Base-by-base conservation (phyloP, 2,329 filamentous ascomycete genomes). In the Byssothecium circinans region DNA sequence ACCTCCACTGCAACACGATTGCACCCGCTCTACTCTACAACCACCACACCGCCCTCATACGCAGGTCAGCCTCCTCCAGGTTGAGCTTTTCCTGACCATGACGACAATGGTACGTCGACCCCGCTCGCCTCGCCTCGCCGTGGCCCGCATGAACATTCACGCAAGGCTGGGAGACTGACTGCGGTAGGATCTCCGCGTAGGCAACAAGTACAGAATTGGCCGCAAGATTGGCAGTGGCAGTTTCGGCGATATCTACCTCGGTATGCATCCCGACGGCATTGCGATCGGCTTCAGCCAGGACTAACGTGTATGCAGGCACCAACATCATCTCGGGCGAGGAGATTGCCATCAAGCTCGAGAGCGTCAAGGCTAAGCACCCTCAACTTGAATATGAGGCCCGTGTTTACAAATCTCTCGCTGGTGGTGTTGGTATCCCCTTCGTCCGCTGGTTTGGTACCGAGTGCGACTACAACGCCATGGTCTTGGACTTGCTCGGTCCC, bases 401-500 rank as follows among this genome's bases (percentile, higher is more conserved):
- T 64, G 92, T 97, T 65, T 92, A 86, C 81, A 87, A 86, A 70
- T 86, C 83, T 19, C 88, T 99, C 43, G 94, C 94, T 47, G 94
- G 94, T 60, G 94, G 94, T 73, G 94, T 97, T 63, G 94, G 94
- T 52, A 99, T 99, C 59, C 94, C 94, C 39, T 97, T 97, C 69
- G 94, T 99, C 70, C 91, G 92, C 76, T 99, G 94, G 94, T 99
- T 97, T 75, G 94, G 94, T 62, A 97, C 92, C 52, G 94, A 99
- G 78, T 97, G 92, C 76, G 94, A 97, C 79, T 97, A 99, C 85
- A 97, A 99, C 77, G 94, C 94, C 73, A 97, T 99, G 94, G 94
- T 99, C 43, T 85, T 97, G 58, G 94, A 99, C 69, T 86, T 99
- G 20, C 88, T 99, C 49, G 94, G 94, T 32, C 94, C 94, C 60